Conservation (phyloP, 1,284 basidiomycete species). For the Anthracocystis setariae region DNA sequence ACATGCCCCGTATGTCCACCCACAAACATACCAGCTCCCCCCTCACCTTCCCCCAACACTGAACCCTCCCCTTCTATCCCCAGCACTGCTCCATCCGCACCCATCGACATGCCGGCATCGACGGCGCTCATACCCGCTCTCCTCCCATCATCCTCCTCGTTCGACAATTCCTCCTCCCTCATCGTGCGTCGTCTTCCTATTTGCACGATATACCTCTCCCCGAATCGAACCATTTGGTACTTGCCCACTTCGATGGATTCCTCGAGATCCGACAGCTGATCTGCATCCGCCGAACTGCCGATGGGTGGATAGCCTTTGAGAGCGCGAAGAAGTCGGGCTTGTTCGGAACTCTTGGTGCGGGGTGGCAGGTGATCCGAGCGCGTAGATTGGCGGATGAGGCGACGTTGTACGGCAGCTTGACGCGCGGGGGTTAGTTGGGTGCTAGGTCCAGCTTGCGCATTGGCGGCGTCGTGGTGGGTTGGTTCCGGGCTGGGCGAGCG, state of each 20-base stretch:
- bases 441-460: constrained; percentile 22
- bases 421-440: constrained; percentile 29
- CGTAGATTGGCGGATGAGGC: constrained; percentile 44
- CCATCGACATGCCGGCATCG: constrained; percentile 23
- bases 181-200: constrained; percentile 57
- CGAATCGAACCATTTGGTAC: constrained; percentile 54
- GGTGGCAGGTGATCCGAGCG: constrained; percentile 52
- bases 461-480: constrained; percentile 10
- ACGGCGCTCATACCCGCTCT: constrained; percentile 27
- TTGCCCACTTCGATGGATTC: constrained; percentile 56
- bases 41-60: constrained; percentile 16
- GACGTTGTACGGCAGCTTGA: constrained; percentile 29
- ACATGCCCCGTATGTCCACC: constrained; percentile 41
- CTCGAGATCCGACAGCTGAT: constrained; percentile 62
- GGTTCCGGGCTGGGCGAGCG: constrained; percentile 43
- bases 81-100: constrained; percentile 9
- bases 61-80: constrained; percentile 10
- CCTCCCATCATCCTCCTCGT: constrained; percentile 52
- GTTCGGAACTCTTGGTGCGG: constrained; percentile 42
- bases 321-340: constrained; percentile 50
- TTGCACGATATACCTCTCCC: constrained; percentile 61
- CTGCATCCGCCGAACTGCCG: constrained; percentile 53
- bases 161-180: constrained; percentile 56
- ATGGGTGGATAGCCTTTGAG: constrained; percentile 60
- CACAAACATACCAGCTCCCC: constrained; percentile 11